A percentile compares a stretch with the other conserved stretches of the same genome.
Evolutionary conservation across 208 protist genomes (phyloP).

Genomic region (Leishmania arabica): DNA sequence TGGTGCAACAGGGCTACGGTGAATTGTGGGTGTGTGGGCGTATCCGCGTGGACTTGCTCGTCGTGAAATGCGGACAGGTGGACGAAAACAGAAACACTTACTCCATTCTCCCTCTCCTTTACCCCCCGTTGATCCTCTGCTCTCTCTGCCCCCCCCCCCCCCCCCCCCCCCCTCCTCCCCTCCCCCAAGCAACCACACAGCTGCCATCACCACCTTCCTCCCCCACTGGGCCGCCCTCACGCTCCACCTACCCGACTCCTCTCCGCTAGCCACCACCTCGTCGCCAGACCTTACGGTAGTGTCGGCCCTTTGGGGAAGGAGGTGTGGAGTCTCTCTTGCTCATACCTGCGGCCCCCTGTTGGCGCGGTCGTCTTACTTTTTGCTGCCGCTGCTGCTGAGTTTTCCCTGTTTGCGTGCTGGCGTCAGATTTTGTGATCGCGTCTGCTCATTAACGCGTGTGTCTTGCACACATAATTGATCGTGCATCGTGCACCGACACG

Average conservation of each 20-base stretch:
- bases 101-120: not conserved
- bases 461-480: not conserved
- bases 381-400: not conserved
- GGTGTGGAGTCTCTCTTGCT: not conserved
- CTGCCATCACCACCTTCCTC: not conserved
- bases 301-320: not conserved
- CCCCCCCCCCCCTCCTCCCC: not conserved
- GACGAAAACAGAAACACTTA: too few species aligned
- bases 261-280: not conserved
- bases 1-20: too few species aligned
- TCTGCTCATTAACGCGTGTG: not conserved
- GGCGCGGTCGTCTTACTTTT: not conserved
- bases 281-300: not conserved
- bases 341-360: not conserved
- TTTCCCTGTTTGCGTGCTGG: not conserved
- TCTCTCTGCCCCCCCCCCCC: not conserved
- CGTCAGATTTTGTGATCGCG: not conserved
- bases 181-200: not conserved
- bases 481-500: not conserved
- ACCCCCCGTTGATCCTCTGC: not conserved
- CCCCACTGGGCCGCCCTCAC: not conserved
- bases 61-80: too few species aligned
- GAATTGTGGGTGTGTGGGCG: too few species aligned
- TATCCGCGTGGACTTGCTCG: too few species aligned
- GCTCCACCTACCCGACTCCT: not conserved